Evolutionary conservation across 108 stramenopile genomes (phyloP).

Genomic region (Hondaea fermentalgiana): DNA sequence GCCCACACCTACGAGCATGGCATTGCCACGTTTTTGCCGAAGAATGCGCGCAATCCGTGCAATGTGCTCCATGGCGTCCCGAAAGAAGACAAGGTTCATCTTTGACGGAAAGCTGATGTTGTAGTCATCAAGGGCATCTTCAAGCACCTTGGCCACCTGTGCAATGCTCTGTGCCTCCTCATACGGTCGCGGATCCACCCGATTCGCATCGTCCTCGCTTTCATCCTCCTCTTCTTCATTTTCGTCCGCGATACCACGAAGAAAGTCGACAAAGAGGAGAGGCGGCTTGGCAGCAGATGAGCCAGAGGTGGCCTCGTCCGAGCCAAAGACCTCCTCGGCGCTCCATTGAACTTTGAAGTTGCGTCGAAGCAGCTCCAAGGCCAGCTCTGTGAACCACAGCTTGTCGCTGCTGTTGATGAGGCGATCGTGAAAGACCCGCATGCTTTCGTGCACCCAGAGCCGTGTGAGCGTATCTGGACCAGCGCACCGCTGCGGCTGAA

Average conservation of each 20-base stretch:
- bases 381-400: slow-evolving; percentile 36
- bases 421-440: slow-evolving; percentile 50
- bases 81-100: slow-evolving; percentile 54
- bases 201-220: neutral
- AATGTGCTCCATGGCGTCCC: slow-evolving; percentile 48
- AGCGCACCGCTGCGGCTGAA: slow-evolving; percentile 9
- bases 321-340: neutral
- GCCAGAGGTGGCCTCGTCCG: neutral
- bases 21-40: slow-evolving; percentile 49
- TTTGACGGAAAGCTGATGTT: slow-evolving; percentile 42
- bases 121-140: slow-evolving; percentile 48
- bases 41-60: slow-evolving; percentile 46
- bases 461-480: slow-evolving; percentile 15
- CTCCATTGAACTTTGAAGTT: slow-evolving; percentile 24
- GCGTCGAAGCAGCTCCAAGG: slow-evolving; percentile 1
- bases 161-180: slow-evolving; percentile 38
- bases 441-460: slow-evolving; percentile 47
- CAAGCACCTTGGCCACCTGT: slow-evolving; percentile 30
- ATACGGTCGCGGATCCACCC: slow-evolving; percentile 34
- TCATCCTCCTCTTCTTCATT: neutral
- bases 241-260: slow-evolving; percentile 35
- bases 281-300: neutral
- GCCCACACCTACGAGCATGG: slow-evolving; percentile 50
- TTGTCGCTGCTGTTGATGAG: slow-evolving; percentile 44
- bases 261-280: slow-evolving; percentile 38